These are phyloP conservation scores for Fusarium compactum DNA, from an alignment of 2,329 filamentous ascomycete genomes.

Conservation along the genomic window DNA sequence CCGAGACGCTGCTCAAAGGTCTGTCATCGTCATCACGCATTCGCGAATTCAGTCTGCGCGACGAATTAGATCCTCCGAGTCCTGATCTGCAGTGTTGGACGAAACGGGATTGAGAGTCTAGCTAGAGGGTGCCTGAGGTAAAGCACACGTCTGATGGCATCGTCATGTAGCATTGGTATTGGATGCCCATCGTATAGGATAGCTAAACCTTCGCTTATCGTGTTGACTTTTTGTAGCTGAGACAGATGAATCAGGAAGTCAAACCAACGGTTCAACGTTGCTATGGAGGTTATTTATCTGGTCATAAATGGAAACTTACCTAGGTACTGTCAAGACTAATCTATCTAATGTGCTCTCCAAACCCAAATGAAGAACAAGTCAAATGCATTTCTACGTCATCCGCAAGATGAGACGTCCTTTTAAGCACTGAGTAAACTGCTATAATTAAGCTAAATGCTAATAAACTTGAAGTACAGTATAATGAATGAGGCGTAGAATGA, in stretches of 20 bases:
- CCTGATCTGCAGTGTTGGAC: constrained; percentile 25
- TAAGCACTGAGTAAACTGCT: neutral
- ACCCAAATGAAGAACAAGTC: neutral
- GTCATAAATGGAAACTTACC: neutral
- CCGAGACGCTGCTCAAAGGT: constrained; percentile 30
- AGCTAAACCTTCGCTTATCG: constrained; percentile 37
- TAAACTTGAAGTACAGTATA: constrained; percentile 16
- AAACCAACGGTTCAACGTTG: neutral
- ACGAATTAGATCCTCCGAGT: constrained; percentile 17
- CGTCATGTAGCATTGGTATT: constrained; percentile 26
- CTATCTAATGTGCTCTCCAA: neutral
- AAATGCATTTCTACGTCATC: neutral
- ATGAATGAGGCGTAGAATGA: constrained; percentile 20
- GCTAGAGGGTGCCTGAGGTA: constrained; percentile 32
- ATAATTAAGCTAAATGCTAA: neutral
- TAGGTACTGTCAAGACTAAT: neutral
- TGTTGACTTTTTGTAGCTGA: constrained; percentile 22
- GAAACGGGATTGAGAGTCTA: constrained; percentile 11
- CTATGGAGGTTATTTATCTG: neutral
- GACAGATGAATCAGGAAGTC: constrained; percentile 14
- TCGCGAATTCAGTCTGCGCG: constrained; percentile 18
- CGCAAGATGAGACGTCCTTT: too few species aligned
- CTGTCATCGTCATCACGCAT: constrained; percentile 44
- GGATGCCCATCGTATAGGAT: neutral
- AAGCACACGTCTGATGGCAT: constrained; percentile 39